Percentiles rank a stretch among this genome's conserved stretches.
These are phyloP conservation scores for Paratinospora sagittata DNA, from an alignment of 164 flowering plant genomes.

Conservation along the genomic window DNA sequence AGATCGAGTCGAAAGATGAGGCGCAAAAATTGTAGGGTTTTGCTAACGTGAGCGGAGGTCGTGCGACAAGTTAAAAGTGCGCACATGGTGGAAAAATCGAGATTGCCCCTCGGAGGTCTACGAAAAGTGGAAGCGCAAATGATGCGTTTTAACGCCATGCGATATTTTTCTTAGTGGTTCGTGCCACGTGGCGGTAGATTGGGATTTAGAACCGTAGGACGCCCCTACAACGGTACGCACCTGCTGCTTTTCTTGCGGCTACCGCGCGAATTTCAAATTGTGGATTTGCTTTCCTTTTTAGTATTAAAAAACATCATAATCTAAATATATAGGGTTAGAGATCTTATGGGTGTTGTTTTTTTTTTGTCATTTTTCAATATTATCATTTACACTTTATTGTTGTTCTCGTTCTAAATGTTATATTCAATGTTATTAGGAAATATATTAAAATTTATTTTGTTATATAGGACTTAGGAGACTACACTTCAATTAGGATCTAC, in stretches of 20 bases:
- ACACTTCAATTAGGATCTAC: too few relatives aligned
- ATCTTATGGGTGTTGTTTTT: too few relatives aligned
- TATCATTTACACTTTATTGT: too few relatives aligned
- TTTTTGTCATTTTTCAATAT: too few relatives aligned
- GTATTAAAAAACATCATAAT: not conserved
- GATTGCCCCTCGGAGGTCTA: not conserved
- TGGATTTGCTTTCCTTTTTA: too few relatives aligned
- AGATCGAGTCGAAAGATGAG: not conserved
- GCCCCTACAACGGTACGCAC: not conserved
- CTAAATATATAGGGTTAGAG: too few relatives aligned
- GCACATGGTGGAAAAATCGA: not conserved
- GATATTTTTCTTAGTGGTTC: not conserved
- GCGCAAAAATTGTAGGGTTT: conserved; percentile 14
- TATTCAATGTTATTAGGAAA: too few relatives aligned
- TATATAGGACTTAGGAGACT: too few relatives aligned
- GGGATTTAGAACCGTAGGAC: not conserved
- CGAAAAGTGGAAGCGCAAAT: too few relatives aligned
- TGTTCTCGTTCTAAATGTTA: too few relatives aligned
- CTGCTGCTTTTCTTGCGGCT: not conserved
- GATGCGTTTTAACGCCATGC: too few relatives aligned
- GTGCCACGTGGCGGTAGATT: not conserved
- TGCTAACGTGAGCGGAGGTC: conserved; percentile 3
- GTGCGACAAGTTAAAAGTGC: not conserved
- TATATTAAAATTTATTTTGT: too few relatives aligned
- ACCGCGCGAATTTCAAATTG: not conserved